These are phyloP conservation scores for Colletotrichum gigasporum DNA, from an alignment of 2,329 filamentous ascomycete species.

Conservation along the genomic window DNA sequence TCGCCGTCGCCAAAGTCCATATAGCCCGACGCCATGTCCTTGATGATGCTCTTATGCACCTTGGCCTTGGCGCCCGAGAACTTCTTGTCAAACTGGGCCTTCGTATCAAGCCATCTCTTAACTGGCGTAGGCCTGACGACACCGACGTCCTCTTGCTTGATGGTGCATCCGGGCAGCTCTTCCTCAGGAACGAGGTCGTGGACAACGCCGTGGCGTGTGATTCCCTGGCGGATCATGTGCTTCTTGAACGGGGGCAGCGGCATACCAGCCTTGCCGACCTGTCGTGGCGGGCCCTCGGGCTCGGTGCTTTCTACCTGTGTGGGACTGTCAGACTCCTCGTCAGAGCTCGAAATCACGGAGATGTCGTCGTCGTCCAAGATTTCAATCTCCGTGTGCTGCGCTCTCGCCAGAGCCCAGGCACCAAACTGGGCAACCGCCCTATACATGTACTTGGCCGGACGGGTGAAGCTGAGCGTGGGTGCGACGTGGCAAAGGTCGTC, in stretches of 20 bases:
- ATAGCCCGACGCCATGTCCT: conserved; percentile 78
- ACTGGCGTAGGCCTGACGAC: conserved; percentile 83
- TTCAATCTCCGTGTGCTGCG: conserved; percentile 82
- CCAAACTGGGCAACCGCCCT: conserved; percentile 92
- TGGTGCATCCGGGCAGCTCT: conserved; percentile 71
- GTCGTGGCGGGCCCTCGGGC: conserved; percentile 32
- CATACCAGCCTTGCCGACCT: conserved; percentile 89
- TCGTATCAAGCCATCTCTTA: conserved; percentile 83
- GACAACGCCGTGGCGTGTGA: conserved; percentile 81
- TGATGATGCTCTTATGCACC: conserved; percentile 77
- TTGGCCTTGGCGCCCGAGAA: conserved; percentile 76
- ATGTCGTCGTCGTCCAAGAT: conserved; percentile 82
- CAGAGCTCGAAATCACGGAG: conserved; percentile 75
- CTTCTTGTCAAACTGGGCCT: conserved; percentile 75
- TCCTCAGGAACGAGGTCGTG: conserved; percentile 71
- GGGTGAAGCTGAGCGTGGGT: conserved; percentile 92
- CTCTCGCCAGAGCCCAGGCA: conserved; percentile 86
- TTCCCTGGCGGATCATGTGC: conserved; percentile 92
- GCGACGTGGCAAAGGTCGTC: conserved; percentile 94
- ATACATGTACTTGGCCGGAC: conserved; percentile 97
- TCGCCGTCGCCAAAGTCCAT: conserved; percentile 77
- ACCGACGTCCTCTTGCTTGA: conserved; percentile 75
- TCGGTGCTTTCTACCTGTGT: conserved; percentile 36
- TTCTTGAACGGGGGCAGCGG: conserved; percentile 80
- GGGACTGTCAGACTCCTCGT: conserved; percentile 47